Conservation (phyloP, 1,284 basidiomycete species). For the Apiotrichum mycotoxinovorans region DNA sequence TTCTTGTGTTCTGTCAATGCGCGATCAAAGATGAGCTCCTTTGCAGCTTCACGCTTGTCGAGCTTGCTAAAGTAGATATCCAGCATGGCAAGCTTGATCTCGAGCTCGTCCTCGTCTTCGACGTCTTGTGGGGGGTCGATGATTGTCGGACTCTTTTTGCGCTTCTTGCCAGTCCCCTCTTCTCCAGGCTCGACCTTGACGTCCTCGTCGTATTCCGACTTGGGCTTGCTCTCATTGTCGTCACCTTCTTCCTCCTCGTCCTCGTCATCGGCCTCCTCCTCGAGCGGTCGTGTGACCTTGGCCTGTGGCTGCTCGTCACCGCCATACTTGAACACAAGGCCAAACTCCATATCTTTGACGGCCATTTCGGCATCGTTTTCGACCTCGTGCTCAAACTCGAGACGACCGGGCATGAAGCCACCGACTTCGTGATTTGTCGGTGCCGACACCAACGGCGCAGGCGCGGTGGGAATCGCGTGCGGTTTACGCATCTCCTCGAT, state of each 20-base stretch:
- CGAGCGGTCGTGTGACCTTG: conserved; percentile 31
- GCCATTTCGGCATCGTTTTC: conserved; percentile 95
- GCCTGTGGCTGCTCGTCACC: conserved; percentile 71
- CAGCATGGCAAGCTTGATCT: conserved; percentile 55
- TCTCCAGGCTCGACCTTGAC: conserved; percentile 26
- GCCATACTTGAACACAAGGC: conserved; percentile 75
- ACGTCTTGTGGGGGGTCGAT: conserved; percentile 66
- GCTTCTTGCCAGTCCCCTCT: conserved; percentile 54
- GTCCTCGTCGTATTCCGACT: conserved; percentile 19
- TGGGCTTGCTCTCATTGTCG: conserved; percentile 23
- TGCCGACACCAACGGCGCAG: conserved; percentile 77
- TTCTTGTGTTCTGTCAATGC: conserved; percentile 91
- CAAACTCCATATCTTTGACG: conserved; percentile 96
- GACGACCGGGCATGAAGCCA: conserved; percentile 88
- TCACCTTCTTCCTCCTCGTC: conserved; percentile 33
- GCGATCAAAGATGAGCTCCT: conserved; percentile 89
- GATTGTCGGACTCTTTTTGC: conserved; percentile 62
- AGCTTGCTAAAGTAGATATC: conserved; percentile 91
- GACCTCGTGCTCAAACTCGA: conserved; percentile 95
- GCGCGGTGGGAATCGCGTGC: conserved; percentile 44
- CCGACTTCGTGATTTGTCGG: conserved; percentile 92
- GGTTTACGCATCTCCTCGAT: conserved; percentile 61
- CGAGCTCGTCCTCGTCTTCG: conserved; percentile 53
- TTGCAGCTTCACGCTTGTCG: conserved; percentile 81
- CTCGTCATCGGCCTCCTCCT: conserved; percentile 36